phyloP scores from a whole-genome alignment of 2,329 filamentous ascomycete species.

The Cryphonectria radicalis region DNA sequence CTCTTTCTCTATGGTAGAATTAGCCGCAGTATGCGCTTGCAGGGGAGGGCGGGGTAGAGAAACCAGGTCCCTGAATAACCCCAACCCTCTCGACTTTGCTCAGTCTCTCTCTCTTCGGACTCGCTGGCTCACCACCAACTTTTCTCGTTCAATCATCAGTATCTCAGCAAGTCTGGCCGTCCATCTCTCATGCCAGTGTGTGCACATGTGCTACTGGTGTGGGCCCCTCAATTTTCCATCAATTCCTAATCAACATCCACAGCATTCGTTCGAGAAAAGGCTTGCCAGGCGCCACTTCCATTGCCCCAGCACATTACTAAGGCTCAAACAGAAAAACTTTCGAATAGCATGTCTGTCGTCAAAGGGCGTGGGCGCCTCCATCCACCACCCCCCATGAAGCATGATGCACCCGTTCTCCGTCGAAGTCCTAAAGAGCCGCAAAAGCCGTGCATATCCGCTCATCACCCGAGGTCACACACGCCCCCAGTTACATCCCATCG shows the following conservation, averaged over 20 bases:
- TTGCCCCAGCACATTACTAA: neutral
- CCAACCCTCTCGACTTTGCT: neutral
- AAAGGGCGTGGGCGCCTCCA: neutral
- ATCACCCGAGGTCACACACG: neutral
- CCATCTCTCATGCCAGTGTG: neutral
- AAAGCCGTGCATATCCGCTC: neutral
- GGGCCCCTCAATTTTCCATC: neutral
- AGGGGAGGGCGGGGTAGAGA: neutral
- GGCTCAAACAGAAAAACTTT: neutral
- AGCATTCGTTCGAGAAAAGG: neutral
- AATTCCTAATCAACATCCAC: neutral
- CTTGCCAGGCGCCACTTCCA: neutral
- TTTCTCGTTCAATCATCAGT: neutral
- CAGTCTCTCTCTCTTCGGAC: neutral
- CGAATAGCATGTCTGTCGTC: neutral
- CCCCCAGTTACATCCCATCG: neutral
- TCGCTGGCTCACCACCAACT: neutral
- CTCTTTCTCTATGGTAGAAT: neutral
- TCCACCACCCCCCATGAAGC: neutral
- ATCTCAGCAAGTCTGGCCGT: neutral
- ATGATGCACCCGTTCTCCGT: neutral
- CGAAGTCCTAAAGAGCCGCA: neutral
- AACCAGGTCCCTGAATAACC: neutral
- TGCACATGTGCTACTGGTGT: neutral
- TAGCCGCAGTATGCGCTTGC: conserved; percentile 10